phyloP scores from a whole-genome alignment of 2,329 filamentous ascomycete genomes.

The Exophiala calicioides region DNA sequence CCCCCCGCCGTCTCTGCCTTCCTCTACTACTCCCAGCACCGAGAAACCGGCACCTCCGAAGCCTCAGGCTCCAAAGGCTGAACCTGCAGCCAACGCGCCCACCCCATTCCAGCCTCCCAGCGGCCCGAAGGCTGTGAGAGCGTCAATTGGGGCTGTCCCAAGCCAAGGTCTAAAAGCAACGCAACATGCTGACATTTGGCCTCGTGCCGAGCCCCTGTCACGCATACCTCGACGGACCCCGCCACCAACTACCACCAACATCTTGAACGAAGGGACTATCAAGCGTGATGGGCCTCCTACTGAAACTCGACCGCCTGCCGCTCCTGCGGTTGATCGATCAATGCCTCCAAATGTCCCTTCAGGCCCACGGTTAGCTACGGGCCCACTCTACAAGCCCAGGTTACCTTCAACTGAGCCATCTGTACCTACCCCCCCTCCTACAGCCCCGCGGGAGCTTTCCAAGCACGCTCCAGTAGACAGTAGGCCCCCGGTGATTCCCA shows the following conservation, averaged over 20 bases:
- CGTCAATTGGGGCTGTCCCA: slow-evolving; percentile 9
- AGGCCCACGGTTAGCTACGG: slow-evolving; percentile 24
- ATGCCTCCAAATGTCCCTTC: slow-evolving; percentile 31
- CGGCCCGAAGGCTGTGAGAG: slow-evolving; percentile 46
- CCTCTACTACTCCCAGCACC: slow-evolving; percentile 20
- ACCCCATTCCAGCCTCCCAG: slow-evolving; percentile 43
- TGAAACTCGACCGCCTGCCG: slow-evolving; percentile 18
- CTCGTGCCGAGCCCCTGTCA: slow-evolving; percentile 18
- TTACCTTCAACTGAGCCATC: slow-evolving; percentile 24
- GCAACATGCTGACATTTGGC: slow-evolving; percentile 19
- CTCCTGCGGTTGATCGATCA: slow-evolving; percentile 18
- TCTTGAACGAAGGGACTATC: slow-evolving; percentile 12
- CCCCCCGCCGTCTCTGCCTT: slow-evolving; percentile 28
- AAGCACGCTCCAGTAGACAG: slow-evolving; percentile 20
- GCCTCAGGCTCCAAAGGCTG: slow-evolving; percentile 16
- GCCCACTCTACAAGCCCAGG: slow-evolving; percentile 24
- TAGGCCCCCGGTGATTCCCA: slow-evolving; percentile 22
- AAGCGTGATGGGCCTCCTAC: slow-evolving; percentile 21
- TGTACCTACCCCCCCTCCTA: slow-evolving; percentile 15
- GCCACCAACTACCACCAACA: slow-evolving; percentile 6
- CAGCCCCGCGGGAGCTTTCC: slow-evolving; percentile 12
- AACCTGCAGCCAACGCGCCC: slow-evolving; percentile 8
- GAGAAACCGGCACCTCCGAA: slow-evolving; percentile 18
- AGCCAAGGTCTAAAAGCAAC: slow-evolving; percentile 12
- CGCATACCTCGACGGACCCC: slow-evolving; percentile 20